phyloP scores from a whole-genome alignment of 305 asterid genomes.

The Galium porrigens region DNA sequence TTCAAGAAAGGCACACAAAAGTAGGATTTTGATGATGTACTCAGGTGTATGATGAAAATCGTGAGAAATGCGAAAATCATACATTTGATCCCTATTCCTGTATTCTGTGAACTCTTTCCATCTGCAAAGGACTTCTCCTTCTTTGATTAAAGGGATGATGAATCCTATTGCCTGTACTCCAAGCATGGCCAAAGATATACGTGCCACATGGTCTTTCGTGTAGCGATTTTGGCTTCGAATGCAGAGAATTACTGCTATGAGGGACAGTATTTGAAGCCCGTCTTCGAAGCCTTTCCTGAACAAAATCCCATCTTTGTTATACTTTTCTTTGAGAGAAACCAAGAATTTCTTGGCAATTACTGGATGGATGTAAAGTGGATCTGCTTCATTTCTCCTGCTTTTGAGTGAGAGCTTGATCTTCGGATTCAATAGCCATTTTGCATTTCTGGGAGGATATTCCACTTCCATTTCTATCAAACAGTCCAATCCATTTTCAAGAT shows the following conservation, averaged over 20 bases:
- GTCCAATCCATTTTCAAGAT: conserved; percentile 4
- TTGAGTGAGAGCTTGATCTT: conserved; percentile 13
- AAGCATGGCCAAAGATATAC: conserved; percentile 18
- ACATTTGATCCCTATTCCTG: neutral
- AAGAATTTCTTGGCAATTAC: neutral
- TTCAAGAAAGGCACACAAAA: conserved; percentile 11
- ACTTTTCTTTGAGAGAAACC: neutral
- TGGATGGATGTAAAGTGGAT: conserved; percentile 6
- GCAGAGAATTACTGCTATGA: conserved; percentile 7
- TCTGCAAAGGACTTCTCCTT: conserved; percentile 1
- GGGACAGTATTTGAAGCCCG: conserved; percentile 8
- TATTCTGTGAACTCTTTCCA: conserved; percentile 11
- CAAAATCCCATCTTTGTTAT: neutral
- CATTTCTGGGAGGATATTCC: conserved; percentile 12
- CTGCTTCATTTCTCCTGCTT: conserved; percentile 15
- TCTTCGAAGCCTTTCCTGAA: conserved; percentile 14
- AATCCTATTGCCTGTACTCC: conserved; percentile 11
- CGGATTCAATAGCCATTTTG: conserved; percentile 17
- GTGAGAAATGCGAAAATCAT: neutral
- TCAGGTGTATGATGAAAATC: conserved; percentile 1
- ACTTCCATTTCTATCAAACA: conserved; percentile 13
- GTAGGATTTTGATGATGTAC: conserved; percentile 3
- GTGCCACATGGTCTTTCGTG: neutral
- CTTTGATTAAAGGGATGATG: conserved; percentile 8
- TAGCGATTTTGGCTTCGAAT: conserved; percentile 10